Base-by-base conservation (phyloP, 805 yeast species). In the Metschnikowia lochheadii region DNA sequence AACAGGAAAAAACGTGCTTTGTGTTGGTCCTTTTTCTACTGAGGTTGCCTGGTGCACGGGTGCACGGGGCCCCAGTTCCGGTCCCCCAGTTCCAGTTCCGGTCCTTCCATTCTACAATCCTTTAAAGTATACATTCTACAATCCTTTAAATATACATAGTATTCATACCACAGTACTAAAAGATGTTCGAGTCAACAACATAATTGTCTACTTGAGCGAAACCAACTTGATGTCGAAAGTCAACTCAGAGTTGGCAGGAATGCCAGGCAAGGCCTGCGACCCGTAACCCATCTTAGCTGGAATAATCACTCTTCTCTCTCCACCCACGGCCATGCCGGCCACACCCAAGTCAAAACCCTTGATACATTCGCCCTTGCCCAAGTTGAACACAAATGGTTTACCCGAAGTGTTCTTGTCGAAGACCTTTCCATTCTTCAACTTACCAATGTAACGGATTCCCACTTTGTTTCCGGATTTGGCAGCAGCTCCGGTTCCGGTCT, bases 271-370 rank as follows among this genome's bases (percentile, higher is more conserved):
- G 57, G 87, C 82, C 76, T 87, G 85, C 64, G 86, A 86, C 59
- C 99, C 99, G 75, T 94, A 94, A 51, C 97, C 99, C 84, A 88
- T 87, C 64, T 91, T 82, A 49, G 99, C 85, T 62, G 99, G 99
- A 60, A 94, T 89, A 54, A 89, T 81, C 60, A 94, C 89, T 78
- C 98, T 85, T 81, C 99, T 91, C 81, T 94, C 99, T 67, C 98
- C 98, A 65, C 97, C 97, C 67, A 89, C 96, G 51, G 96, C 84
- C 97, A 94, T 91, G 69, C 98, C 98, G 52, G 92, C 90, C 63
- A 94, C 94, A 80, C 99, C 99, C 65, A 92, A 81, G 69, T 94
- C 99, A 89, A 96, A 94, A 58, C 98, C 99, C 73, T 89, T 89
- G 79, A 94, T 94, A 61, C 96, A 97, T 76, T 94, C 99, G 67